These are phyloP conservation scores for Penicillium coprophilum DNA, from an alignment of 495 filamentous ascomycete genomes.

Conservation along the genomic window DNA sequence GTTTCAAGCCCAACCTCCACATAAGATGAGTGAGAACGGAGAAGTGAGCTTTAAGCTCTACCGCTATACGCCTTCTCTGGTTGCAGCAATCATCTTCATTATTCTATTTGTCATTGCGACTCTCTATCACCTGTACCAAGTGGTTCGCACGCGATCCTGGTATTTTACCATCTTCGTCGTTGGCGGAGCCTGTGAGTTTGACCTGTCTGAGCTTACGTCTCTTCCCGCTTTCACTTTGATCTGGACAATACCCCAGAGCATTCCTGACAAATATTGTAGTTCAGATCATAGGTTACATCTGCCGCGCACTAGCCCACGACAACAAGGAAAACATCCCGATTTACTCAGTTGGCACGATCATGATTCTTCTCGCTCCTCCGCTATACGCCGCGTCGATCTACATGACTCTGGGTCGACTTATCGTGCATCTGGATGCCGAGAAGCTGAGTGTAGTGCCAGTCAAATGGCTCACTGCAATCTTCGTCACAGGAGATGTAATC, in stretches of 20 bases:
- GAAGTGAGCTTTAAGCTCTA: slow-evolving; percentile 8
- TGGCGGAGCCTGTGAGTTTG: slow-evolving; percentile 54
- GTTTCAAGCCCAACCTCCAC: not conserved
- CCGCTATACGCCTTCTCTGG: slow-evolving; percentile 13
- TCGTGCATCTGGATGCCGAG: slow-evolving; percentile 43
- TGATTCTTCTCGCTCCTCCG: slow-evolving; percentile 43
- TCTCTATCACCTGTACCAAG: slow-evolving; percentile 10
- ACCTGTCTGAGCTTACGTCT: not conserved
- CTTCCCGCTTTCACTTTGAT: not conserved
- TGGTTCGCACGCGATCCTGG: slow-evolving; percentile 53
- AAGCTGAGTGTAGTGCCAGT: slow-evolving; percentile 14
- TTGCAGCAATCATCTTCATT: slow-evolving; percentile 10
- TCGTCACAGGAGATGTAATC: slow-evolving; percentile 33
- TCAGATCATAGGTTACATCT: slow-evolving; percentile 55
- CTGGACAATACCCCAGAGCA: not conserved
- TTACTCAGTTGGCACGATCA: slow-evolving; percentile 30
- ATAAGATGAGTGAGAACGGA: not conserved
- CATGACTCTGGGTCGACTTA: slow-evolving; percentile 53
- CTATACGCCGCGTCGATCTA: slow-evolving; percentile 56
- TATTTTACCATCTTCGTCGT: slow-evolving; percentile 61
- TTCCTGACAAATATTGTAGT: slow-evolving; percentile 27
- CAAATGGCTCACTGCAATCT: slow-evolving; percentile 28
- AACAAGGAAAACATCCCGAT: slow-evolving; percentile 16
- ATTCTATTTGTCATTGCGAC: slow-evolving; percentile 24
- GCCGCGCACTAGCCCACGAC: slow-evolving; percentile 37